Base-by-base conservation (phyloP, 306 rosid species). In the Cucurbita pepo region DNA sequence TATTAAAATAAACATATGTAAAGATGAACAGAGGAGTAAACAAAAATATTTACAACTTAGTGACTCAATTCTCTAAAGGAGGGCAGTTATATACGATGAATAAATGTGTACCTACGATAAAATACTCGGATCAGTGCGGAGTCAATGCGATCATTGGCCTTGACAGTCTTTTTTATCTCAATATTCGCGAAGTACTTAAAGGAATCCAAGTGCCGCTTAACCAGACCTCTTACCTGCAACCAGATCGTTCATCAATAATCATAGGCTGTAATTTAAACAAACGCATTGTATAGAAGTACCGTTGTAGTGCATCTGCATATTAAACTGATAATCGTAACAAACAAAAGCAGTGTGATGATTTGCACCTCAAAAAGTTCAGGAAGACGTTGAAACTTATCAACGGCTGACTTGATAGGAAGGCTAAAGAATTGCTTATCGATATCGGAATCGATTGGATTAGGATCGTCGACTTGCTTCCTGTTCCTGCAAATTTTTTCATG, bases 181-280 rank as follows among this genome's bases (percentile, higher is more conserved):
- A 83, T 86, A 50, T 69, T 80, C 25, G 89, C 92, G 76, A 94
- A 94, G 74, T 90, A 94, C 60, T 94, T 90, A 79, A 85, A 90
- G 8, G 98, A 94, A 81, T 90, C 97, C 88, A 94, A 86, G 74
- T 90, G 98, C 54, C 90, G 98, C 78, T 88, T 88, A 76, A 94
- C 98, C 80, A 94, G 73, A 75, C 98, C 98, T 71, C 98, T 87
- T 66, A 86, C 79, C 98, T 90, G 61, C 51, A 43, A 52, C 63
- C 50, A 48, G 59, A 15, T 19, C 11, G 14, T 36, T n/a, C 43
- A 60, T 45, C 44, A n/a, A 13, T 25, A 50, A 4, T 57, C n/a
- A 56, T 74, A 4, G 3, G 6, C n/a, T 9, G 4, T 54, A 51
- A 19, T 21, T 54, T 7, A 55, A 10, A 53, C 59, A 71, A 52